Evolutionary conservation across 2,329 filamentous ascomycete species (phyloP).

Genomic region (Thielaviopsis populi): DNA sequence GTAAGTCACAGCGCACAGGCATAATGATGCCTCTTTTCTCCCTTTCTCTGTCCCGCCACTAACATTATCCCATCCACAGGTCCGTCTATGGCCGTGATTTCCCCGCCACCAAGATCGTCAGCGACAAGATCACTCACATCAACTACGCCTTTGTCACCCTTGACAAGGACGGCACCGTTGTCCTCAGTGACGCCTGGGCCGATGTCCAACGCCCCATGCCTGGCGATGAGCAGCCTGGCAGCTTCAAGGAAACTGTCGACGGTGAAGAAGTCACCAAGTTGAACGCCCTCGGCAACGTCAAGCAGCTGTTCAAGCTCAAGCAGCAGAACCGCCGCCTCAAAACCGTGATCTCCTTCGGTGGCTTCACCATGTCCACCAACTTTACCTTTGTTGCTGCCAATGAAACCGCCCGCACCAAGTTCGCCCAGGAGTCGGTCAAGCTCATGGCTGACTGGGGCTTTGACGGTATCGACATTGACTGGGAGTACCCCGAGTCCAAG

Average conservation of each 20-base stretch:
- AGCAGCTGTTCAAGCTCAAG: constrained; percentile 67
- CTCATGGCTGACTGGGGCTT: constrained; percentile 60
- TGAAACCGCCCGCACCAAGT: constrained; percentile 43
- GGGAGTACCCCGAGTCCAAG: constrained; percentile 27
- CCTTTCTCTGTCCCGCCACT: neutral
- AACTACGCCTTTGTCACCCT: constrained; percentile 74
- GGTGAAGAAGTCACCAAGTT: constrained; percentile 29
- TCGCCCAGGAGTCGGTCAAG: constrained; percentile 53
- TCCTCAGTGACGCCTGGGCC: constrained; percentile 52
- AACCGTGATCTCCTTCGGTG: constrained; percentile 64
- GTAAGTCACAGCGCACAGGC: constrained; percentile 15
- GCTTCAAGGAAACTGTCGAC: constrained; percentile 39
- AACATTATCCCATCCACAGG: constrained; percentile 25
- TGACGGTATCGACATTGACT: constrained; percentile 33
- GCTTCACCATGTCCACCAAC: constrained; percentile 70
- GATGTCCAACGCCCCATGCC: constrained; percentile 61
- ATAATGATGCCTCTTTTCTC: neutral
- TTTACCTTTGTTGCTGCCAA: constrained; percentile 55
- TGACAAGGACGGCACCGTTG: constrained; percentile 54
- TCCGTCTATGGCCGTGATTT: constrained; percentile 64
- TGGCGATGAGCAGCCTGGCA: constrained; percentile 16
- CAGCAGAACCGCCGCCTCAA: constrained; percentile 65
- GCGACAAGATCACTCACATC: constrained; percentile 57
- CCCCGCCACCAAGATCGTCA: constrained; percentile 55
- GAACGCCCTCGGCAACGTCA: constrained; percentile 68